A percentile compares a stretch with the other conserved stretches of the same genome.
These are phyloP conservation scores for Kalaharituber pfeilii DNA, from an alignment of 2,329 filamentous ascomycete genomes.

Conservation along the genomic window DNA sequence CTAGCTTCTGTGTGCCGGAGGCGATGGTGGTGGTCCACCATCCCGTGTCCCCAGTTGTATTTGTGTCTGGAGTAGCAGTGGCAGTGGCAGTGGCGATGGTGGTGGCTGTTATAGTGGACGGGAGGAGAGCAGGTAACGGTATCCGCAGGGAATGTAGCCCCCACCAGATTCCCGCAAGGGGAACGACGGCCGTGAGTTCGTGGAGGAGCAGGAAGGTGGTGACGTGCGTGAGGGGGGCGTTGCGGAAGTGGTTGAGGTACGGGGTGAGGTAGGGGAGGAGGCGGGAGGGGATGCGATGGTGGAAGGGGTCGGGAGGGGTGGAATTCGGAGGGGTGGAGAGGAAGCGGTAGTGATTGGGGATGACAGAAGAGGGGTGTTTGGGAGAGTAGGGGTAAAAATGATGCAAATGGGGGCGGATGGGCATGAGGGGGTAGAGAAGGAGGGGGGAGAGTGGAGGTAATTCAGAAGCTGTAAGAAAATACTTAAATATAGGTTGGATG, in stretches of 20 bases:
- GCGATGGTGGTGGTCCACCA: not conserved
- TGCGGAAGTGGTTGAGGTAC: not conserved
- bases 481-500: no score
- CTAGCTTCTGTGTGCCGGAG: no score
- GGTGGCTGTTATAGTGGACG: no score
- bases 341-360: not conserved
- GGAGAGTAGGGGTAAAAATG: not conserved
- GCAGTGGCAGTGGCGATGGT: not conserved
- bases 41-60: no score
- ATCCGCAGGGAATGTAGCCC: slow-evolving; percentile 53
- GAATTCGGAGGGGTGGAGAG: not conserved
- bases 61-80: not conserved
- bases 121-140: not conserved
- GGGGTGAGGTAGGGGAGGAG: not conserved
- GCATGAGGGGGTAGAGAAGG: not conserved
- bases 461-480: no score
- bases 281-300: not conserved
- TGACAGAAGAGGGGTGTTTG: not conserved
- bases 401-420: not conserved
- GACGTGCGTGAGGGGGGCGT: slow-evolving; percentile 54
- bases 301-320: not conserved
- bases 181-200: slow-evolving; percentile 74
- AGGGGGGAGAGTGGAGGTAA: no score
- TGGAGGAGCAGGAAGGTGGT: slow-evolving; percentile 78
- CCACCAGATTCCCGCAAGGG: slow-evolving; percentile 55